These are phyloP conservation scores for Jacaranda mimosifolia DNA, from an alignment of 257 asterid genomes.

Conservation along the genomic window DNA sequence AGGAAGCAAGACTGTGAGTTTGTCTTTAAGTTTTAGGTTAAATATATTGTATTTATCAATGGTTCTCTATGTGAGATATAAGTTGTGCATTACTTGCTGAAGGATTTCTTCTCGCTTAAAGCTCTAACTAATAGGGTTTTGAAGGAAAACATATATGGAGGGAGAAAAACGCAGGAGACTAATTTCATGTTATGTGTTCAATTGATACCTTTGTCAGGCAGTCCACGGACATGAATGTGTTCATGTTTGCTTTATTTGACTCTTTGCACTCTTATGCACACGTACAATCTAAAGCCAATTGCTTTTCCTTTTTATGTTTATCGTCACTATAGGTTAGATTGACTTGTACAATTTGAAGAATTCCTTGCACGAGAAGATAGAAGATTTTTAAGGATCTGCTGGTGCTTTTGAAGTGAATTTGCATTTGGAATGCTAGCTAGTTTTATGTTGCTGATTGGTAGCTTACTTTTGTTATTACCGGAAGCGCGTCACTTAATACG, in stretches of 20 bases:
- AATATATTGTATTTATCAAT: conserved; percentile 30
- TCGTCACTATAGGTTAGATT: not conserved
- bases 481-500: no score
- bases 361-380: conserved; percentile 4
- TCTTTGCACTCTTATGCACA: conserved; percentile 9
- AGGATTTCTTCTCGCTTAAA: conserved; percentile 17
- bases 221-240: conserved; percentile 6
- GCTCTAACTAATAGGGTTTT: not conserved
- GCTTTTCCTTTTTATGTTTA: not conserved
- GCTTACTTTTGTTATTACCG: not conserved
- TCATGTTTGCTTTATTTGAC: conserved; percentile 15
- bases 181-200: conserved; percentile 6
- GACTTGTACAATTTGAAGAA: conserved; percentile 1
- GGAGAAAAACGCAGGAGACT: conserved; percentile 5
- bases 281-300: not conserved
- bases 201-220: not conserved
- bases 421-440: not conserved
- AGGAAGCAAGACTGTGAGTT: conserved; percentile 94
- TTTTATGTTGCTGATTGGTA: not conserved
- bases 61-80: conserved; percentile 11
- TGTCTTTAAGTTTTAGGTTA: conserved; percentile 23
- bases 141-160: conserved; percentile 24
- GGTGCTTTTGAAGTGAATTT: conserved; percentile 1
- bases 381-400: conserved; percentile 1
- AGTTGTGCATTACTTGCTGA: conserved; percentile 19